Evolutionary conservation across 1,284 basidiomycete species (phyloP), one percentile per base, ranked within the genome.

Genomic region (Apiotrichum sp.): DNA sequence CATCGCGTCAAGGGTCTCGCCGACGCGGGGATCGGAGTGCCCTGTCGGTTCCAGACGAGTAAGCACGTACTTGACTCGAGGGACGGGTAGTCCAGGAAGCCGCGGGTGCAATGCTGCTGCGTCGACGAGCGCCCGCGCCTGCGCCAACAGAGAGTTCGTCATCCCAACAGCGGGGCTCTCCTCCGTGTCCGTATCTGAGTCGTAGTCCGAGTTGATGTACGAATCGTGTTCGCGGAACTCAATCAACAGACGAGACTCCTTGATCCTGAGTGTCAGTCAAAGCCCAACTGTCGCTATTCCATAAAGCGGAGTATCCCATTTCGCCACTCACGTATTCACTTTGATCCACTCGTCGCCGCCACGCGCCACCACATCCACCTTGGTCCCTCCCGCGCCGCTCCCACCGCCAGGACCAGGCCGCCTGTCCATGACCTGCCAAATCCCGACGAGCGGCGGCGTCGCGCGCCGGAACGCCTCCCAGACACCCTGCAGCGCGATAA

Each of bases 201-300:
- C 71, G 47, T 67, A 71, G 56, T 74, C 71, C 46, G 69, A 72
- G 57, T 73, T 87, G 35, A 85, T 67, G 70, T 89, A 90, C 0
- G 87, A 88, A 64, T 91, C 89, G 46, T 88, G 82, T 73, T 90
- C 88, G 39, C 85, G 81, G 62, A 91, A 86, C 69, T 91, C 89
- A 32, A 86, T 81, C 13, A 87, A 74, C 31, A 91, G 78, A 3
- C 86, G 83, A 0, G 84, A 80, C 57, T 87, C 86, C 65, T 86
- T 90, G 10, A 86, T 83, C 7, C 88, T 91, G 63, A 3, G 46
- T 8, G 45, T 52, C 48, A 56, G 47, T n/a, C n/a, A n/a, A n/a
- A n/a, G n/a, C n/a, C n/a, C n/a, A n/a, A n/a, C n/a, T n/a, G n/a
- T n/a, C n/a, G n/a, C n/a, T n/a, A n/a, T n/a, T n/a, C n/a, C n/a